These are phyloP conservation scores for Sextonia rubra DNA, from an alignment of 164 flowering plant species.

Conservation along the genomic window DNA sequence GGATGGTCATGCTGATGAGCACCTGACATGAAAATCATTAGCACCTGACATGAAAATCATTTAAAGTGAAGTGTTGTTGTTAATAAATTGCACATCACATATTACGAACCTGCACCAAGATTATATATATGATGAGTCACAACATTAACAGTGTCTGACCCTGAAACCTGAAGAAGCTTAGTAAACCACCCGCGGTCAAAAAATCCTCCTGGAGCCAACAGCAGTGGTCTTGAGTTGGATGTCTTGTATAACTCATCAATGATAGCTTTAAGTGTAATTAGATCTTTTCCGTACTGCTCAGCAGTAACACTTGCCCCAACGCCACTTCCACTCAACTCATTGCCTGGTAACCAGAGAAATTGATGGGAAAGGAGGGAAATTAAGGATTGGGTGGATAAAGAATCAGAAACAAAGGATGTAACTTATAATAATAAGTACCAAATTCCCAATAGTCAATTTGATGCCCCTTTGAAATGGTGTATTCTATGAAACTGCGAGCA, in stretches of 20 bases:
- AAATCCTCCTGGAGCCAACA: slow-evolving; percentile 93
- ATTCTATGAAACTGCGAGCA: slow-evolving; percentile 56
- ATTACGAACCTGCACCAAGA: slow-evolving; percentile 56
- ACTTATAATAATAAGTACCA: slow-evolving; percentile 34
- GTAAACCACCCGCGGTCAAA: slow-evolving; percentile 61
- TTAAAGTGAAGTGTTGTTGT: not conserved
- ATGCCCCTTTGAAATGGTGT: slow-evolving; percentile 72
- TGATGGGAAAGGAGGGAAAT: not conserved
- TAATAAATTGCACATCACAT: not conserved
- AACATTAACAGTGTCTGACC: slow-evolving; percentile 44
- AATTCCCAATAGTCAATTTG: slow-evolving; percentile 86
- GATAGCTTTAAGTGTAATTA: slow-evolving; percentile 45
- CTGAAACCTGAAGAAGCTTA: slow-evolving; percentile 66
- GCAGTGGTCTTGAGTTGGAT: slow-evolving; percentile 37
- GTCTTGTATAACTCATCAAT: slow-evolving; percentile 46
- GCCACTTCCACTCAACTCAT: slow-evolving; percentile 84
- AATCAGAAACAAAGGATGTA: not conserved
- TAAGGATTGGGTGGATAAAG: not conserved
- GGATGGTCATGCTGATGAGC: not conserved
- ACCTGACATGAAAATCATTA: not conserved
- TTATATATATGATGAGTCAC: slow-evolving; percentile 87
- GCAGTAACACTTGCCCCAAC: slow-evolving; percentile 71
- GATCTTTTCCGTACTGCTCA: slow-evolving; percentile 66
- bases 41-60: not conserved
- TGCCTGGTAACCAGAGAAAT: slow-evolving; percentile 38